Conservation (phyloP, 1,139 yeast species). For the Saccharomyces hybrid region DNA sequence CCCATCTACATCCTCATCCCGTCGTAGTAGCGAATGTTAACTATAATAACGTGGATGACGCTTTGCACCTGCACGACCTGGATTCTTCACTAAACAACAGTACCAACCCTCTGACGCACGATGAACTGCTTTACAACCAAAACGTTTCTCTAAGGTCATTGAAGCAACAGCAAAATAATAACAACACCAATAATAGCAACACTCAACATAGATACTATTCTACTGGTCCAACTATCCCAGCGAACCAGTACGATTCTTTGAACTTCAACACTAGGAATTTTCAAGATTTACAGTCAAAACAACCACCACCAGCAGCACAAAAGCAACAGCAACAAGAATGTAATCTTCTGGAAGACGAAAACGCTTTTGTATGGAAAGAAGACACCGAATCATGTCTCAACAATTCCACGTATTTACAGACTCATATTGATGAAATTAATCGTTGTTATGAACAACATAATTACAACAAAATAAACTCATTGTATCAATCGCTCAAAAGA, state of each 20-base stretch:
- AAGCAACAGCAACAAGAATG: slow-evolving; percentile 2
- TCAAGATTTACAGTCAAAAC: not conserved
- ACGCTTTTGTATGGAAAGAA: slow-evolving; percentile 25
- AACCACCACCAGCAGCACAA: not conserved
- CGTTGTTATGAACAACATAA: slow-evolving; percentile 21
- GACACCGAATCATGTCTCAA: slow-evolving; percentile 27
- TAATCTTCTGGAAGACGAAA: slow-evolving; percentile 2
- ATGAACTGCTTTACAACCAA: not conserved
- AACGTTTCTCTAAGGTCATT: not conserved
- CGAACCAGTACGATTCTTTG: not conserved
- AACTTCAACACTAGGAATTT: not conserved
- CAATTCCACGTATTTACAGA: slow-evolving; percentile 19
- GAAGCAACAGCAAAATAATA: not conserved
- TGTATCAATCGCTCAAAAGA: slow-evolving; percentile 36
- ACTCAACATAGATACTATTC: not conserved
- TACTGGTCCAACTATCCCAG: not conserved
- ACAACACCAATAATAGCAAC: not conserved
- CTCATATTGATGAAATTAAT: slow-evolving; percentile 24
- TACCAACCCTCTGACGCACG: not conserved
- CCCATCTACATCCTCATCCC: slow-evolving; percentile 2
- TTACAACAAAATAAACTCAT: slow-evolving; percentile 33
- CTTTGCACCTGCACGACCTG: slow-evolving; percentile 2
- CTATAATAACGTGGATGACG: slow-evolving; percentile 4
- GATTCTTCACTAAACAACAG: not conserved
- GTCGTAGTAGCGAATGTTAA: slow-evolving; percentile 7